Evolutionary conservation across 139 green algal species (phyloP), one percentile per base, ranked within the genome.

Genomic region (Chlorella sp.): DNA sequence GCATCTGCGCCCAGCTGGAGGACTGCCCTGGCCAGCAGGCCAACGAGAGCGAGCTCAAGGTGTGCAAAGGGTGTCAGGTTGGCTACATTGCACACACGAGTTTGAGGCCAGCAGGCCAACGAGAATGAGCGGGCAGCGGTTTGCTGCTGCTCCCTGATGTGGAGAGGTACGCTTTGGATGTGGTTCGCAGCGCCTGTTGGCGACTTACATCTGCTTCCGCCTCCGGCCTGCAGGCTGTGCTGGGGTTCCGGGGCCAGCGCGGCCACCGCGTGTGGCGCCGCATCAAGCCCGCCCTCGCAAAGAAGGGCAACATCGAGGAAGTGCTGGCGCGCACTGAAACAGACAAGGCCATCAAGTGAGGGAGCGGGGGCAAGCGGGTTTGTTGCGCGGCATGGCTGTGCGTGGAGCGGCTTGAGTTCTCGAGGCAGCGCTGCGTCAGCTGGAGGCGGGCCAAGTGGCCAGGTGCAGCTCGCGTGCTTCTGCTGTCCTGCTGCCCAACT

Each of bases 11-110:
- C 12, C 82, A 74, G 74, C 82, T 93, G 51, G 83, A 65, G 3
- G 76, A 44, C 60, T 86, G 76, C 15, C 20, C 32, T 23, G 83
- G 84, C 34, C 78, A 62, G 23, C 44, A 80, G 32, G 90, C 89
- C 64, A 62, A 86, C 44, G 90, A 93, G 90, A 36, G n/a, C 0
- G 86, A 93, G 69, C 88, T 93, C 57, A 93, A 93, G 89, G 68
- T 89, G 62, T 5, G 60, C 21, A 30, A 4, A 23, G 21, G 3
- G 23, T 2, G 60, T 16, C 4, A 5, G 63, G 25, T 38, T 69
- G 63, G 23, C 1, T 34, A n/a, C n/a, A n/a, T n/a, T n/a, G n/a
- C n/a, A n/a, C n/a, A n/a, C n/a, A n/a, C n/a, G n/a, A n/a, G n/a
- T n/a, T n/a, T n/a, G n/a, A n/a, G 44, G 44, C 44, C 44, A 51